Evolutionary conservation across 805 yeast species (phyloP), one percentile per base, ranked within the genome.

Genomic region (Metschnikowia aberdeeniae): DNA sequence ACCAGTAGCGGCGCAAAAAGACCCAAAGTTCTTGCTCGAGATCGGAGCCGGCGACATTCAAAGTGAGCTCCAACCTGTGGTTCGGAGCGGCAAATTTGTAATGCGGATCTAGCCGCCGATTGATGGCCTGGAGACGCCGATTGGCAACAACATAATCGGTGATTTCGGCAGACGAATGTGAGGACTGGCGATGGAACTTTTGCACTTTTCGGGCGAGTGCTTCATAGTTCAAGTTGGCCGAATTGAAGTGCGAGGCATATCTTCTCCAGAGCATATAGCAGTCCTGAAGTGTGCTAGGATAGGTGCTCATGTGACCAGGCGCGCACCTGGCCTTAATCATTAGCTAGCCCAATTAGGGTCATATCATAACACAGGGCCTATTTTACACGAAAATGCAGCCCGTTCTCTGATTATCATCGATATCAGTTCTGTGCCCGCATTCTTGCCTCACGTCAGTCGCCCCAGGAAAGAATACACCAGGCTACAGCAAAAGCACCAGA

Each of bases 21-120:
- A 9, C 34, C 56, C 57, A 50, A 17, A 54, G 45, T 13, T 52
- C 54, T 6, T 13, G 43, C 43, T 54, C 57, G 13, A 54, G 50
- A 22, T 40, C 37, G 10, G 41, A 13, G 28, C 45, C 44, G 8
- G 54, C 29, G 4, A 54, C 56, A 14, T 50, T 44, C 9, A 52
- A 45, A 9, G 27, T 30, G 7, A 52, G 40, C 1, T 35, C 54
- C 10, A 53, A 43, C 13, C 22, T 12, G 13, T 41, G 36, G 7
- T 9, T 26, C 12, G 36, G 34, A 12, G 26, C n/a, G 20, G 36
- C 41, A 13, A 26, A 33, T n/a, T 24, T 35, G 35, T 40, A 29
- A 29, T 24, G 34, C 7, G 44, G 44, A 14, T 47, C 47, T 11
- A 41, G 26, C 2, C 29, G 12, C 36, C 38, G 41, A 20, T 49